These are phyloP conservation scores for Phytophthora podocarpi DNA, from an alignment of 352 stramenopile genomes.

Conservation along the genomic window DNA sequence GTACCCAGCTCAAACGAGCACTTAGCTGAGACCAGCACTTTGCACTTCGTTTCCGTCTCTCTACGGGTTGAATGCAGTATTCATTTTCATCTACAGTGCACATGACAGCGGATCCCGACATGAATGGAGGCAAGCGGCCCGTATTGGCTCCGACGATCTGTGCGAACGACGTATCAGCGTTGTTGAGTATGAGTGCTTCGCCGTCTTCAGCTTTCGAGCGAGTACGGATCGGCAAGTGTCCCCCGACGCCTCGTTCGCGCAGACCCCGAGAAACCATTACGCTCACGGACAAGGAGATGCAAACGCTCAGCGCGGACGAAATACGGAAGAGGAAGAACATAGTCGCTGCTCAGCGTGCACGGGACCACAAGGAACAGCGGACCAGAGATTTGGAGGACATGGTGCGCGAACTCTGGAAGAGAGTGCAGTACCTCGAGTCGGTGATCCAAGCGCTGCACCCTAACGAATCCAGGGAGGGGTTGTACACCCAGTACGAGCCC, in stretches of 20 bases:
- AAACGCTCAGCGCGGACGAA: conserved; percentile 49
- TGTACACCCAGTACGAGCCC: conserved; percentile 53
- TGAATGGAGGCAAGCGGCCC: conserved; percentile 10
- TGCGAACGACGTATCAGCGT: conserved; percentile 26
- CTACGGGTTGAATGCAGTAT: conserved; percentile 14
- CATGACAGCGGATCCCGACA: conserved; percentile 17
- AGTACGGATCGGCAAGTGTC: conserved; percentile 30
- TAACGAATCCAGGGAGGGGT: conserved; percentile 29
- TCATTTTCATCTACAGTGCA: conserved; percentile 13
- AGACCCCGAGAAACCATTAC: conserved; percentile 48
- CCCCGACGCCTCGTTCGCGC: conserved; percentile 30
- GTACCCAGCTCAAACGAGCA: conserved; percentile 21
- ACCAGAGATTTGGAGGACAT: conserved; percentile 63
- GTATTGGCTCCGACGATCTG: conserved; percentile 25
- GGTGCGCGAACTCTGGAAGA: conserved; percentile 58
- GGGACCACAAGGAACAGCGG: conserved; percentile 61
- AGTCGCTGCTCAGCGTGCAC: conserved; percentile 60
- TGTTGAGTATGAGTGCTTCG: conserved; percentile 24
- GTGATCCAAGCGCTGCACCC: conserved; percentile 43
- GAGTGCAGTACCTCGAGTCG: conserved; percentile 64
- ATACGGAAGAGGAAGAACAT: conserved; percentile 76
- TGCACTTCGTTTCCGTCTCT: background rate
- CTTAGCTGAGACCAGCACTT: no score
- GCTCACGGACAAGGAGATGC: conserved; percentile 49
- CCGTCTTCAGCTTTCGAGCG: conserved; percentile 16